Evolutionary conservation across 2,329 filamentous ascomycete genomes (phyloP).

Genomic region (Aspergillus alliaceus): DNA sequence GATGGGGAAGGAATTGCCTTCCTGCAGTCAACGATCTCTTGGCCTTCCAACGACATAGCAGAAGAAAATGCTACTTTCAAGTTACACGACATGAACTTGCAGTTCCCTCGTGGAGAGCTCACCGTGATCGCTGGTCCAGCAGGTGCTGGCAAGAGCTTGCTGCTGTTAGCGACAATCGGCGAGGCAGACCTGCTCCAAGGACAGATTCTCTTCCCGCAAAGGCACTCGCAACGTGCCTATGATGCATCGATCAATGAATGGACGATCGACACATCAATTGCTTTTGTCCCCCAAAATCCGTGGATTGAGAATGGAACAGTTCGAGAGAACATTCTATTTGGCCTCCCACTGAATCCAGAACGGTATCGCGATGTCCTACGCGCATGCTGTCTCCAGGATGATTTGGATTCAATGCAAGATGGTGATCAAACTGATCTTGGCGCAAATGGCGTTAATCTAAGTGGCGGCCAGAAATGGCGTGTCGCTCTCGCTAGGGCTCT

Average conservation of each 20-base stretch:
- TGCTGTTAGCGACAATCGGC: constrained; percentile 71
- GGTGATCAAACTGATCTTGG: constrained; percentile 77
- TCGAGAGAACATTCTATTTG: constrained; percentile 74
- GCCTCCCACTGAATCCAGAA: constrained; percentile 63
- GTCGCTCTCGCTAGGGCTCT: constrained; percentile 74
- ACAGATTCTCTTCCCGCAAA: constrained; percentile 55
- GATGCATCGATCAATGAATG: constrained; percentile 58
- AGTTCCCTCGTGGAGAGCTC: constrained; percentile 67
- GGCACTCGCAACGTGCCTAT: constrained; percentile 52
- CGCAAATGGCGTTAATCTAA: constrained; percentile 77
- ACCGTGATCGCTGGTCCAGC: constrained; percentile 75
- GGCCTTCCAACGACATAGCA: constrained; percentile 65
- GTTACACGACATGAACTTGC: constrained; percentile 62
- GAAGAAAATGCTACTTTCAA: constrained; percentile 60
- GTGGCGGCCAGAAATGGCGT: constrained; percentile 78
- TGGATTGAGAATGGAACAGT: constrained; percentile 82
- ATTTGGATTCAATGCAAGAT: constrained; percentile 70
- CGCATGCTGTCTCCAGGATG: constrained; percentile 71
- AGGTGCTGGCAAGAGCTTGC: constrained; percentile 72
- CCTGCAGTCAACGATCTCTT: constrained; percentile 67
- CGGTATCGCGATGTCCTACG: constrained; percentile 69
- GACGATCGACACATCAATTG: constrained; percentile 67
- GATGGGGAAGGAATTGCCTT: constrained; percentile 64
- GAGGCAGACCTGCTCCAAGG: constrained; percentile 69
- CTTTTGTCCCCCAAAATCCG: constrained; percentile 73